Percentiles rank a stretch among this genome's conserved stretches.
Evolutionary conservation across 2,329 filamentous ascomycete species (phyloP).

Genomic region (Aspergillus sp.): DNA sequence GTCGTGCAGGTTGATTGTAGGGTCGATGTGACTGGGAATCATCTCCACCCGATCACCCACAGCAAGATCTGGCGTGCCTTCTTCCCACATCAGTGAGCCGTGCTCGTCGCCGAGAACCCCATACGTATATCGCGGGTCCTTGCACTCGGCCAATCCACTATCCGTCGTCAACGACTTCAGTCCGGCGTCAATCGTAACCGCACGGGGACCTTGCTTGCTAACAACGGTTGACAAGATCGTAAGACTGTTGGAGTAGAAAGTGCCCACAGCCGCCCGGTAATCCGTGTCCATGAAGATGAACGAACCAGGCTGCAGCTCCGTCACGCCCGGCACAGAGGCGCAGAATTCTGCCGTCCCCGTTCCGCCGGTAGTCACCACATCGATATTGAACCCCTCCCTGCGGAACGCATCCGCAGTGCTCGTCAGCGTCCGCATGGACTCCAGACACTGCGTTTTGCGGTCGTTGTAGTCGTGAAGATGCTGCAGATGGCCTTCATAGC

Average conservation of each 20-base stretch:
- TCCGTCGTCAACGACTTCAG: slow-evolving; percentile 53
- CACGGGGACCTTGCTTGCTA: slow-evolving; percentile 44
- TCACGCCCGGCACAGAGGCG: slow-evolving; percentile 49
- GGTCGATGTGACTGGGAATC: slow-evolving; percentile 56
- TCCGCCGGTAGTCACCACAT: slow-evolving; percentile 52
- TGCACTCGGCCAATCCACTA: slow-evolving; percentile 51
- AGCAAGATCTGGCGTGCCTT: slow-evolving; percentile 35
- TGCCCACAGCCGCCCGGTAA: slow-evolving; percentile 53
- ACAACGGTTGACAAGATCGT: slow-evolving; percentile 50
- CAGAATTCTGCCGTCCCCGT: slow-evolving; percentile 56
- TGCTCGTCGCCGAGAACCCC: slow-evolving; percentile 51
- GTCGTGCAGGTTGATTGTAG: slow-evolving; percentile 53
- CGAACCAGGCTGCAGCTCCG: slow-evolving; percentile 54
- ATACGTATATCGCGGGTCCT: slow-evolving; percentile 43
- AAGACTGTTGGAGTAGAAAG: slow-evolving; percentile 49
- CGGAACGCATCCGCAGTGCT: slow-evolving; percentile 44
- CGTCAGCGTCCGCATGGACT: slow-evolving; percentile 46
- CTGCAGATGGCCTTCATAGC: slow-evolving; percentile 55
- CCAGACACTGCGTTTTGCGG: slow-evolving; percentile 43
- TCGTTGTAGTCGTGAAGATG: slow-evolving; percentile 47
- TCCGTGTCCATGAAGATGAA: slow-evolving; percentile 60
- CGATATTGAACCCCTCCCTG: slow-evolving; percentile 42
- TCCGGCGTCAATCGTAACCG: slow-evolving; percentile 50
- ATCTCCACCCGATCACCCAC: slow-evolving; percentile 52
- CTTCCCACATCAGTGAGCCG: slow-evolving; percentile 47